Conservation (phyloP, 2,329 filamentous ascomycete species). For the Ustulina deusta region DNA sequence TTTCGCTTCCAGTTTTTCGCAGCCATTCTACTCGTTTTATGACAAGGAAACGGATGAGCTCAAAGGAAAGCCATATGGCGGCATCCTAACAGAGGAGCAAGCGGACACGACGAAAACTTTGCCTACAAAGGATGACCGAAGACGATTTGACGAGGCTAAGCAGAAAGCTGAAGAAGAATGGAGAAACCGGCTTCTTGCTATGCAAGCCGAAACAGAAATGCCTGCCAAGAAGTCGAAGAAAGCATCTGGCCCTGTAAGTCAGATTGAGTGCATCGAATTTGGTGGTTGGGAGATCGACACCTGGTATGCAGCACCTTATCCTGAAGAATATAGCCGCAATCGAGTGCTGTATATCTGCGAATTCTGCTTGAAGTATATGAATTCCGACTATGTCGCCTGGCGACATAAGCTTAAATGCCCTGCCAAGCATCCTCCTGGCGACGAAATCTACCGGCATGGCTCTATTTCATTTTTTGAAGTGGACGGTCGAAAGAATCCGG, state of each 20-base stretch:
- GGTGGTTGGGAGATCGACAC: constrained; percentile 98
- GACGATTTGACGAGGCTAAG: constrained; percentile 89
- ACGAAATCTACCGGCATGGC: constrained; percentile 94
- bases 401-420: constrained; percentile 97
- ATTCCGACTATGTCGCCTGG: constrained; percentile 98
- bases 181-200: constrained; percentile 72
- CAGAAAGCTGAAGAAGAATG: constrained; percentile 93
- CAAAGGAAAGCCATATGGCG: constrained; percentile 94
- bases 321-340: constrained; percentile 97
- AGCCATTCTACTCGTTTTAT: constrained; percentile 88
- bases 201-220: constrained; percentile 73
- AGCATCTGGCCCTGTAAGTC: constrained; percentile 85
- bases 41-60: constrained; percentile 90
- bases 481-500: constrained; percentile 93
- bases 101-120: constrained; percentile 92
- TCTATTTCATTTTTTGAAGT: constrained; percentile 97
- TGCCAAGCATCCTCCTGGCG: constrained; percentile 94
- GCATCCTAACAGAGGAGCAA: constrained; percentile 88
- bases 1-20: constrained; percentile 71
- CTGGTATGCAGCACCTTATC: constrained; percentile 98
- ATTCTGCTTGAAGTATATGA: constrained; percentile 99
- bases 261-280: constrained; percentile 99
- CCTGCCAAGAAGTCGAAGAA: constrained; percentile 77
- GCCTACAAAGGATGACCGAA: constrained; percentile 82
- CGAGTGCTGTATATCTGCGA: constrained; percentile 98